These are phyloP conservation scores for Plantago ovata DNA, from an alignment of 257 asterid genomes.

Conservation along the genomic window DNA sequence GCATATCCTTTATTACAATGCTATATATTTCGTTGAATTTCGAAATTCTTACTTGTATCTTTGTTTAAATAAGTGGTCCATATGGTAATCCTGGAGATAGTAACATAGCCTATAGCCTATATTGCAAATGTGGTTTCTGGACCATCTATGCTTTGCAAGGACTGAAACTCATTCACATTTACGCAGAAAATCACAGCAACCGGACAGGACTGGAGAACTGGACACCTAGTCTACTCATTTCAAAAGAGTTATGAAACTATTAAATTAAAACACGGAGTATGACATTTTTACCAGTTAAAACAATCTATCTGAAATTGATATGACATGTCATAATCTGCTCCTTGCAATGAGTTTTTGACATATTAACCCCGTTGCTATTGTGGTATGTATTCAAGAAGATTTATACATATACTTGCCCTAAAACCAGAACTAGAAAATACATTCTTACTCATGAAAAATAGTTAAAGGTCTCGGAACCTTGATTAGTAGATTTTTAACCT, in stretches of 20 bases:
- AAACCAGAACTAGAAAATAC: background rate
- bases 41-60: background rate
- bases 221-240: no score
- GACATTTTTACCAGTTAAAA: no score
- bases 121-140: no score
- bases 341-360: no score
- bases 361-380: no score
- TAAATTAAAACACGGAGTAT: no score
- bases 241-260: no score
- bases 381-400: background rate
- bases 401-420: no score
- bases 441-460: background rate
- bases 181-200: background rate
- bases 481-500: background rate
- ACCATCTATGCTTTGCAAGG: background rate
- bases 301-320: no score
- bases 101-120: slow-evolving; percentile 4
- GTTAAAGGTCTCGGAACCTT: background rate
- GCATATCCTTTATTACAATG: background rate
- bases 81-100: background rate
- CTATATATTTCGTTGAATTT: background rate
- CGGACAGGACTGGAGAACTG: no score
- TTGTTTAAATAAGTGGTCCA: slow-evolving; percentile 7
- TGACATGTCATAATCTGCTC: no score
- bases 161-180: background rate